phyloP scores from a whole-genome alignment of 2,329 filamentous ascomycete genomes.

The Pseudogymnoascus sp. region DNA sequence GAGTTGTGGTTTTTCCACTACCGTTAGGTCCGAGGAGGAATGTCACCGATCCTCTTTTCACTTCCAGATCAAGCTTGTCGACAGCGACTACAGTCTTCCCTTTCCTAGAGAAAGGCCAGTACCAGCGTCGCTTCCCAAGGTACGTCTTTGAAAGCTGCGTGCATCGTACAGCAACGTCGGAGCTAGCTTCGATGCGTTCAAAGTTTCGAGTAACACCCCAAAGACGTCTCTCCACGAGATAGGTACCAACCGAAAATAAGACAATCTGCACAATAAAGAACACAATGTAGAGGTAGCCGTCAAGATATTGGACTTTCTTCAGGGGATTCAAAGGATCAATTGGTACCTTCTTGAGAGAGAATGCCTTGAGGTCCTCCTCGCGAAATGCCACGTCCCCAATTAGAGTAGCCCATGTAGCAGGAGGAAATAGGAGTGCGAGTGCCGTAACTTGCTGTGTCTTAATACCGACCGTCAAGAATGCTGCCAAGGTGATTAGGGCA shows the following conservation, averaged over 20 bases:
- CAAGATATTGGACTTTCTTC: constrained; percentile 56
- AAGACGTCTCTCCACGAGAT: constrained; percentile 49
- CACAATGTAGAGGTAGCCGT: constrained; percentile 48
- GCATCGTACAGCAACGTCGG: constrained; percentile 23
- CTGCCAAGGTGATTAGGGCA: constrained; percentile 53
- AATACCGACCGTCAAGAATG: constrained; percentile 10
- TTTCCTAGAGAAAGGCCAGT: constrained; percentile 22
- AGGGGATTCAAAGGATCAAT: constrained; percentile 44
- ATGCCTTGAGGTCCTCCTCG: constrained; percentile 12
- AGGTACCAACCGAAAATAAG: constrained; percentile 49
- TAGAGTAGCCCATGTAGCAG: constrained; percentile 20
- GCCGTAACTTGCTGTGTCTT: constrained; percentile 11
- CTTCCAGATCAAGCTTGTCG: constrained; percentile 47
- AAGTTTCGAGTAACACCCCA: constrained; percentile 41
- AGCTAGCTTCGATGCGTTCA: constrained; percentile 21
- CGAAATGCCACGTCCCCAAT: constrained; percentile 21
- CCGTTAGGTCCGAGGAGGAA: constrained; percentile 60
- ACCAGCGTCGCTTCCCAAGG: constrained; percentile 20
- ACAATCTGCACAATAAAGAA: constrained; percentile 54
- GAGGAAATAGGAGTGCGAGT: constrained; percentile 21
- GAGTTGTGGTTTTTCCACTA: constrained; percentile 56
- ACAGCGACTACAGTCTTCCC: constrained; percentile 49
- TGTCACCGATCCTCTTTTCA: constrained; percentile 54
- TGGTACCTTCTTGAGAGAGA: background rate
- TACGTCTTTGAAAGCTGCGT: constrained; percentile 23